phyloP scores from a whole-genome alignment of 352 stramenopile species.

The Phytophthora tentaculata region DNA sequence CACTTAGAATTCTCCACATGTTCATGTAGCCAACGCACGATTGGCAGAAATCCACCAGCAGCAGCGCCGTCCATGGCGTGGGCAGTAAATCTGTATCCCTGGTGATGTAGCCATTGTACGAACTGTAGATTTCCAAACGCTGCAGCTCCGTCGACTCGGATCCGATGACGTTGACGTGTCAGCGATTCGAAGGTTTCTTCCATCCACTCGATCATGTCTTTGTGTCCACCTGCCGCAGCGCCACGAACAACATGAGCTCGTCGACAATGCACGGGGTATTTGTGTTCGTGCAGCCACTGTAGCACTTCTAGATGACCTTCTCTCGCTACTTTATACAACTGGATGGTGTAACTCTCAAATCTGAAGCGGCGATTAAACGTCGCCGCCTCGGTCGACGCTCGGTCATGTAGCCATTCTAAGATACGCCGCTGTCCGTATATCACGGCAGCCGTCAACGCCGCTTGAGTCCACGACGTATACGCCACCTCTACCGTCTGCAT shows the following conservation, averaged over 20 bases:
- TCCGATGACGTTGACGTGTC: slow-evolving; percentile 34
- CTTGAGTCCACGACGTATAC: slow-evolving; percentile 45
- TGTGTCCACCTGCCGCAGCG: slow-evolving; percentile 29
- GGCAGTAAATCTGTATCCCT: slow-evolving; percentile 37
- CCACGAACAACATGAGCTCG: slow-evolving; percentile 40
- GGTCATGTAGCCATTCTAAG: slow-evolving; percentile 44
- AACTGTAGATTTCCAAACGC: slow-evolving; percentile 39
- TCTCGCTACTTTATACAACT: slow-evolving; percentile 35
- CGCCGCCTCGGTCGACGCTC: slow-evolving; percentile 17
- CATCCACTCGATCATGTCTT: slow-evolving; percentile 39
- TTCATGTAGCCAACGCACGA: slow-evolving; percentile 41
- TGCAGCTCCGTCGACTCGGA: slow-evolving; percentile 41
- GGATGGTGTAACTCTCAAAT: slow-evolving; percentile 37
- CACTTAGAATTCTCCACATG: slow-evolving; percentile 23
- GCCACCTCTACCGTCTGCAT: slow-evolving; percentile 44
- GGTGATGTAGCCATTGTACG: slow-evolving; percentile 38
- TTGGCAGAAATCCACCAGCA: slow-evolving; percentile 27
- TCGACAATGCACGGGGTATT: slow-evolving; percentile 38
- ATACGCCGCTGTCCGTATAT: slow-evolving; percentile 34
- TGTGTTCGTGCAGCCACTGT: slow-evolving; percentile 36
- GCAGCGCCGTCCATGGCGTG: slow-evolving; percentile 38
- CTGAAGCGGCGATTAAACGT: slow-evolving; percentile 28
- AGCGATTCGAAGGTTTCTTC: slow-evolving; percentile 29
- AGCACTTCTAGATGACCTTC: slow-evolving; percentile 37
- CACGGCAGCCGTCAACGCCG: slow-evolving; percentile 35